Evolutionary conservation across 202 grass and related monocot species (phyloP), one percentile per base, ranked within the genome.

Genomic region (Bolboschoenoplectus hybrid): DNA sequence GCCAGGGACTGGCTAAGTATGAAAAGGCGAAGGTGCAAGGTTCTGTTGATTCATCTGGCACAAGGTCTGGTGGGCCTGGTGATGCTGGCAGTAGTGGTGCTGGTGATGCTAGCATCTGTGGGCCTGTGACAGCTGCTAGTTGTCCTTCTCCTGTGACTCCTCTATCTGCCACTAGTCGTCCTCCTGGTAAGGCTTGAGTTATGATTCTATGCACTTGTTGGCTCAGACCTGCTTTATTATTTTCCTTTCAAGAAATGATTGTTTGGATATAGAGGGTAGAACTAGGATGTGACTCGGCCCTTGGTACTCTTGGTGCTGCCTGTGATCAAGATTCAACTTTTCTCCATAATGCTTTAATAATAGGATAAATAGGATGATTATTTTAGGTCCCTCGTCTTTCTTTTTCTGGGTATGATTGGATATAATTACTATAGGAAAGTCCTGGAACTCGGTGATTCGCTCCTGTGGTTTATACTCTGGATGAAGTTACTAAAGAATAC

Each of bases 1-100:
- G 90, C 8, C 66, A 89, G 66, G 87, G 87, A 3, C 57, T 91
- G 34, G 90, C 90, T 1, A 89, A 91, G 74, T 89, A 89, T 87
- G 90, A 91, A 71, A 89, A 87, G 74, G 57, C 75, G 73, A 69
- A 84, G 11, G 87, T 39, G 1, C 57, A 88, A 39, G 68, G 84
- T 2, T 52, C 68, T 41, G 36, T 76, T 57, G 66, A 67, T 46
- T 85, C 76, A 50, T 65, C 52, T 75, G 75, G 60, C 55, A 68
- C 38, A 26, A n/a, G 81, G 70, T 81, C 86, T 32, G 62, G 82
- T 38, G 55, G 41, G 4, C 34, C 56, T 19, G 61, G 70, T n/a
- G 7, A 80, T 58, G 65, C 8, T 67, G 61, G 81, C 51, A 74
- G 3, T 79, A 82, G 52, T 57, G 81, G 71, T 49, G 81, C 45